These are phyloP conservation scores for Fragaria nilgerrensis DNA, from an alignment of 306 rosid species.

Conservation along the genomic window DNA sequence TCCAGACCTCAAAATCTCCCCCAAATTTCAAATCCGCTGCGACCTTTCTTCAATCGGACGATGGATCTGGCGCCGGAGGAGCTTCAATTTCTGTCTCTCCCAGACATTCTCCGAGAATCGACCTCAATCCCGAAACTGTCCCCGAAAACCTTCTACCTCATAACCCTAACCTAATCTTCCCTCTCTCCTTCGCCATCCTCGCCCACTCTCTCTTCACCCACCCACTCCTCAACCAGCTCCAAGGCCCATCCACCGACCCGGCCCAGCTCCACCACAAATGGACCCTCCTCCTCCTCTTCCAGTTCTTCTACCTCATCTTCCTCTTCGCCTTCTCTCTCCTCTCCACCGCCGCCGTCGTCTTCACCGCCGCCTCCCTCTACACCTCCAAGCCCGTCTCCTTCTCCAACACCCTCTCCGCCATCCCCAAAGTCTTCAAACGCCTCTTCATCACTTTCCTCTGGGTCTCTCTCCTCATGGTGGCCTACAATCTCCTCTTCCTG, in stretches of 20 bases:
- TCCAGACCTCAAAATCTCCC: neutral
- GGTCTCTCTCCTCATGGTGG: constrained; percentile 71
- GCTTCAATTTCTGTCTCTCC: constrained; percentile 65
- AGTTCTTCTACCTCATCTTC: constrained; percentile 79
- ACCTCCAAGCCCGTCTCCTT: constrained; percentile 80
- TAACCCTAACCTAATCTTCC: constrained; percentile 76
- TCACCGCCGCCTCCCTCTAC: constrained; percentile 92
- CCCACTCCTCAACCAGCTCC: constrained; percentile 62
- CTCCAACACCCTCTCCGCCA: constrained; percentile 69
- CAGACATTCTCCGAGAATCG: constrained; percentile 66
- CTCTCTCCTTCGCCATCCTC: constrained; percentile 84
- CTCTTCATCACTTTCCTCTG: constrained; percentile 80
- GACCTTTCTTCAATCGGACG: neutral
- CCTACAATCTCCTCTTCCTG: constrained; percentile 55
- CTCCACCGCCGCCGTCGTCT: constrained; percentile 92
- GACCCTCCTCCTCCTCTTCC: constrained; percentile 71
- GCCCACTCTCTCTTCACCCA: constrained; percentile 96
- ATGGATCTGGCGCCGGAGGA: constrained; percentile 93
- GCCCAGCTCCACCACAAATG: constrained; percentile 60
- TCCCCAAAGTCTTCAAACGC: constrained; percentile 81
- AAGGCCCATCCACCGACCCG: constrained; percentile 56
- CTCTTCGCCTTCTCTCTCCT: constrained; percentile 92
- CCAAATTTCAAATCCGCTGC: too few relatives aligned
- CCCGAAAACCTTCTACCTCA: constrained; percentile 78
- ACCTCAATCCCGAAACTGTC: constrained; percentile 74